A percentile compares a stretch with the other conserved stretches of the same genome.
phyloP scores from a whole-genome alignment of 2,329 filamentous ascomycete species.

The Alternaria sp. region DNA sequence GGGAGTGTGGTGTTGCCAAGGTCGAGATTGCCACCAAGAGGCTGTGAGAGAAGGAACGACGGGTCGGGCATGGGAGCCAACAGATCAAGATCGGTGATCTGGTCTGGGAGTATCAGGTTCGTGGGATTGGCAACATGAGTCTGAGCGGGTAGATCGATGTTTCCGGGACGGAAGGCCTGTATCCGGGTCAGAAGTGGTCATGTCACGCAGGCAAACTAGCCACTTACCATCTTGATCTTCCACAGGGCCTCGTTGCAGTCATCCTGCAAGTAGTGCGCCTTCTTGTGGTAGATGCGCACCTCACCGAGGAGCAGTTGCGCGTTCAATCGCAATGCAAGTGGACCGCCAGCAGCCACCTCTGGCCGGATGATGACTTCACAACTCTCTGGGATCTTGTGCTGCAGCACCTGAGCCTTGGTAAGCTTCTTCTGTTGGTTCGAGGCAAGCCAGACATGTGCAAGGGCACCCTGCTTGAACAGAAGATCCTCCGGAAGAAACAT shows the following conservation, averaged over 20 bases:
- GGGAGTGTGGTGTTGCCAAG: slow-evolving; percentile 56
- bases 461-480: slow-evolving; percentile 92
- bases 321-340: slow-evolving; percentile 91
- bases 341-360: slow-evolving; percentile 69
- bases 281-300: slow-evolving; percentile 95
- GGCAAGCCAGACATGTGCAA: slow-evolving; percentile 97
- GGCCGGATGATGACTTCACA: slow-evolving; percentile 94
- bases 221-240: slow-evolving; percentile 94
- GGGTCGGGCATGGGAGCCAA: slow-evolving; percentile 81
- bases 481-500: slow-evolving; percentile 99
- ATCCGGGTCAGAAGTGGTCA: slow-evolving; percentile 27
- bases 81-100: slow-evolving; percentile 90
- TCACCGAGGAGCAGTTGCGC: slow-evolving; percentile 94
- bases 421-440: slow-evolving; percentile 98
- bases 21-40: slow-evolving; percentile 59
- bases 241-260: slow-evolving; percentile 97
- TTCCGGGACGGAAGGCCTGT: slow-evolving; percentile 89
- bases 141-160: slow-evolving; percentile 87
- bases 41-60: slow-evolving; percentile 79
- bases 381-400: slow-evolving; percentile 93
- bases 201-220: slow-evolving; percentile 1
- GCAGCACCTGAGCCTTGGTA: slow-evolving; percentile 93
- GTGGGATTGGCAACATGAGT: slow-evolving; percentile 82
- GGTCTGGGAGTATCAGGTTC: slow-evolving; percentile 87
- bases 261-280: slow-evolving; percentile 93